phyloP scores from a whole-genome alignment of 768 basidiomycete genomes.

The Termitomyces sp. region DNA sequence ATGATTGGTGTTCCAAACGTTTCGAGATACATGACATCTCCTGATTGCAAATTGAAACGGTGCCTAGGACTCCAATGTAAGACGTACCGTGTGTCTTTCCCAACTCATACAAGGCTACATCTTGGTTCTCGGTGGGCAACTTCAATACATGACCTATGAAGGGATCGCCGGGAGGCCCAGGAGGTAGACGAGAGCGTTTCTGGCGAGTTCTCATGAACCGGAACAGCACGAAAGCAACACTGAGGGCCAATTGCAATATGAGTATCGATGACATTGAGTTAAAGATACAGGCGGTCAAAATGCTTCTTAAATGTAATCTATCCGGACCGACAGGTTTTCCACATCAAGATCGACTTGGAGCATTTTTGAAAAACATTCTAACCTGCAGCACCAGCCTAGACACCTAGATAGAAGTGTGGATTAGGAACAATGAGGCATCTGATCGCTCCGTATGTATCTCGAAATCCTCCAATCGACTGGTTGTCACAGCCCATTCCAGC shows the following conservation, averaged over 20 bases:
- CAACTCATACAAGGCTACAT: conserved; percentile 21
- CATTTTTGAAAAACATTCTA: too few relatives aligned
- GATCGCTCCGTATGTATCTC: too few relatives aligned
- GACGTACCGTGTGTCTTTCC: conserved; percentile 25
- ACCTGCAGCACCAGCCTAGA: too few relatives aligned
- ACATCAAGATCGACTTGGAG: too few relatives aligned
- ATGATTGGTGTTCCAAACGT: conserved; percentile 17
- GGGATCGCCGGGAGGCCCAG: conserved; percentile 31
- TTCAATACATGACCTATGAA: conserved; percentile 28
- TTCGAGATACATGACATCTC: conserved; percentile 11
- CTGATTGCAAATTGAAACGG: neutral
- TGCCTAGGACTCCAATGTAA: neutral
- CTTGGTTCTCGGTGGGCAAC: conserved; percentile 21
- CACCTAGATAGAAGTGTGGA: too few relatives aligned
- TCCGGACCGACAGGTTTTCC: too few relatives aligned
- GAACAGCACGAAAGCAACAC: neutral
- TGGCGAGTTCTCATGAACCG: neutral
- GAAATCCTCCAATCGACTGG: too few relatives aligned
- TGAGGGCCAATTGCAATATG: neutral
- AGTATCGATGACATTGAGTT: neutral
- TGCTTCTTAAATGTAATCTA: neutral
- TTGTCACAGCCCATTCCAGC: too few relatives aligned
- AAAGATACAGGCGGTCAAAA: neutral
- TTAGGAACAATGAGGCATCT: too few relatives aligned
- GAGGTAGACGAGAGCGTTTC: conserved; percentile 14